phyloP scores from a whole-genome alignment of 2,329 filamentous ascomycete genomes.

The Clarireedia monteithiana region DNA sequence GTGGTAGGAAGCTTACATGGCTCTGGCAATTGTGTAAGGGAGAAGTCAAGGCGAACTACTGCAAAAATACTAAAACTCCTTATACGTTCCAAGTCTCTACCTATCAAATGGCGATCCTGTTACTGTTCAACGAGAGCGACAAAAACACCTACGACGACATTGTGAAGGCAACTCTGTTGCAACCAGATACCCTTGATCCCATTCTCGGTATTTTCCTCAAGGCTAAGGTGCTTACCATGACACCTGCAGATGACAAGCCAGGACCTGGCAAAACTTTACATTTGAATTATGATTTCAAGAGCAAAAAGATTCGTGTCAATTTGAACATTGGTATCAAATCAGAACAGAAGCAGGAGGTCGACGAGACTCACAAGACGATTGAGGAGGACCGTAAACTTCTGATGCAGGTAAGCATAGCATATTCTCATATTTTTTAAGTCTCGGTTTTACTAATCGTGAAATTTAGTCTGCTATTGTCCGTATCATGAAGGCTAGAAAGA shows the following conservation, averaged over 20 bases:
- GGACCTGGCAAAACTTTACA: constrained; percentile 71
- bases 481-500: constrained; percentile 99
- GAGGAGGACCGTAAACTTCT: constrained; percentile 96
- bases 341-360: constrained; percentile 92
- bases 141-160: constrained; percentile 84
- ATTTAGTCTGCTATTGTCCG: constrained; percentile 89
- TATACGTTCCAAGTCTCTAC: constrained; percentile 97
- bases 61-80: constrained; percentile 79
- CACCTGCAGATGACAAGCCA: constrained; percentile 65
- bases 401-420: constrained; percentile 67
- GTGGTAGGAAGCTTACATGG: constrained; percentile 93
- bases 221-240: constrained; percentile 76
- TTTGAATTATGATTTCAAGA: constrained; percentile 93
- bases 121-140: constrained; percentile 91
- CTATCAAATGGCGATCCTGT: constrained; percentile 93
- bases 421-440: neutral
- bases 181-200: constrained; percentile 76
- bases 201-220: constrained; percentile 82
- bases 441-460: constrained; percentile 24
- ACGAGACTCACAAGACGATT: constrained; percentile 98
- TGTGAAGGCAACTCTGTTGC: constrained; percentile 69
- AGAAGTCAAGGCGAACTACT: constrained; percentile 89
- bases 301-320: constrained; percentile 96
- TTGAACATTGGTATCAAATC: constrained; percentile 91
- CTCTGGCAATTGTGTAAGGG: constrained; percentile 98